Percentiles rank a stretch among this genome's conserved stretches.
phyloP scores from a whole-genome alignment of 768 basidiomycete genomes.

The Podaxis sp. region DNA sequence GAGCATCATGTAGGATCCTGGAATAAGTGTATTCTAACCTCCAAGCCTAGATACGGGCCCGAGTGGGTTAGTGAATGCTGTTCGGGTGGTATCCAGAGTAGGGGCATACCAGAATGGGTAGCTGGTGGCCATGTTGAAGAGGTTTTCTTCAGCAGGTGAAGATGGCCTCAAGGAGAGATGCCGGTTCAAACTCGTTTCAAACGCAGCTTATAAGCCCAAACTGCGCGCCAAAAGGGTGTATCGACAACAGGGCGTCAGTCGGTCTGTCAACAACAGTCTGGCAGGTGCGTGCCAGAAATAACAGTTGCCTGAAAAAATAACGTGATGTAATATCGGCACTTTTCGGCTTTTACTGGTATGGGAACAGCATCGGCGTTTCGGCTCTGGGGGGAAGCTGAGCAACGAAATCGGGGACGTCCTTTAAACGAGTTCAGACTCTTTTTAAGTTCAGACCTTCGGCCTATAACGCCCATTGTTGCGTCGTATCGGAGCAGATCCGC shows the following conservation, averaged over 20 bases:
- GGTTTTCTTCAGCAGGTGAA: conserved; percentile 14
- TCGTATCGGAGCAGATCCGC: neutral
- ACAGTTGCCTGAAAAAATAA: conserved; percentile 1
- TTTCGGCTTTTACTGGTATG: conserved; percentile 9
- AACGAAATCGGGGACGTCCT: neutral
- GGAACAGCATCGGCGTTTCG: neutral
- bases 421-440: neutral
- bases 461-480: neutral
- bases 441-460: neutral
- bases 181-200: neutral
- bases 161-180: neutral
- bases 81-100: conserved; percentile 11
- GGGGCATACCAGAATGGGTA: conserved; percentile 52
- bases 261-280: neutral
- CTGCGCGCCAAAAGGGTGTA: neutral
- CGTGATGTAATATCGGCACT: conserved; percentile 9
- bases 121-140: conserved; percentile 34
- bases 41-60: conserved; percentile 51
- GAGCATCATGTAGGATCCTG: conserved; percentile 12
- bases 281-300: neutral
- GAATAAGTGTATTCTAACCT: conserved; percentile 41
- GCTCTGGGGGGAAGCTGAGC: neutral
- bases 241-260: neutral
- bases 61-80: neutral
- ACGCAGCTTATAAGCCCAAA: conserved; percentile 8